Evolutionary conservation across 164 flowering plant species (phyloP).

Genomic region (Magnolia sinica): DNA sequence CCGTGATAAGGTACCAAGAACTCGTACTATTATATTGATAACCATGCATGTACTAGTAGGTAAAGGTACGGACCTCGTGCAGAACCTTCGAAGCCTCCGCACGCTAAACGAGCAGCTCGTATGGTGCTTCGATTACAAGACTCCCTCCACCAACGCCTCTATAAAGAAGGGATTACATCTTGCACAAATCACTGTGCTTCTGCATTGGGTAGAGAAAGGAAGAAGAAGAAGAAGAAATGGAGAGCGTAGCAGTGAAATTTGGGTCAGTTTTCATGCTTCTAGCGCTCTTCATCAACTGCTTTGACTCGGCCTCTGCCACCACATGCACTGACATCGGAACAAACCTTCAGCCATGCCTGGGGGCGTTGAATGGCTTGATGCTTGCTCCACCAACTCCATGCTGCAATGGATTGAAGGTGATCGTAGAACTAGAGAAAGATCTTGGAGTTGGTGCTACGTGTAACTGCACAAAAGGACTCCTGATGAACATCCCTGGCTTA

Average conservation of each 20-base stretch:
- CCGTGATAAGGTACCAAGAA: too few relatives aligned
- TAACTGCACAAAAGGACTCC: background rate
- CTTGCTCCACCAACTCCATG: background rate
- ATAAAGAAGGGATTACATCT: background rate
- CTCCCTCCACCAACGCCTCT: background rate
- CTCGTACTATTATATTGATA: background rate
- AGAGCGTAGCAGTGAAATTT: background rate
- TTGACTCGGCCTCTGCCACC: background rate
- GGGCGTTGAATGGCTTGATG: background rate
- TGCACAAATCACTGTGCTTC: too few relatives aligned
- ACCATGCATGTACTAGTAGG: background rate
- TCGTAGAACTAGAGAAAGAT: background rate
- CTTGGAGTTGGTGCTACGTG: background rate
- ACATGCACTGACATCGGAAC: background rate
- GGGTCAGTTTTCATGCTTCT: background rate
- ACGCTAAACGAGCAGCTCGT: too few relatives aligned
- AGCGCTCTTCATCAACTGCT: background rate
- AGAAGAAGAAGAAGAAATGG: background rate
- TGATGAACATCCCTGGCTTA: background rate
- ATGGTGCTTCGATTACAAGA: background rate
- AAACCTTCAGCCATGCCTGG: slow-evolving; percentile 1
- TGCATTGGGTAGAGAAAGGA: background rate
- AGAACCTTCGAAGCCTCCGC: background rate
- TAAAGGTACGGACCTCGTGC: background rate
- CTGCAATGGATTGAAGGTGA: slow-evolving; percentile 5